These are phyloP conservation scores for Pichia heedii DNA, from an alignment of 805 yeast species.

Conservation along the genomic window DNA sequence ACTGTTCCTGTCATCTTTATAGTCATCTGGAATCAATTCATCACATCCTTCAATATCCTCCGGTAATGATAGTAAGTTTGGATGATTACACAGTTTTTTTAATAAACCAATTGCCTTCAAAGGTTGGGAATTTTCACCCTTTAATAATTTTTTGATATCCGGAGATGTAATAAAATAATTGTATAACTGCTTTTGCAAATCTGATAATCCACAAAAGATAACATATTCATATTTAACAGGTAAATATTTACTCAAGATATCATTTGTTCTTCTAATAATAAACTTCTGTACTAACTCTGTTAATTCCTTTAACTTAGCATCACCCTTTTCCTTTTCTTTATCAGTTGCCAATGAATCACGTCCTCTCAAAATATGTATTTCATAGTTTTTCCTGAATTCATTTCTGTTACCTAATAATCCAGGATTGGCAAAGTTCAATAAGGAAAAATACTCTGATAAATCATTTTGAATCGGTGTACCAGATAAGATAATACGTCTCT, in stretches of 20 bases:
- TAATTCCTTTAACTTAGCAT: constrained; percentile 56
- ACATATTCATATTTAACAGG: constrained; percentile 97
- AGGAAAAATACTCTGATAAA: constrained; percentile 84
- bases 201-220: constrained; percentile 78
- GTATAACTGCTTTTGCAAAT: constrained; percentile 66
- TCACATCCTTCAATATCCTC: constrained; percentile 70
- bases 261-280: constrained; percentile 92
- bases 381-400: constrained; percentile 82
- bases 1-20: constrained; percentile 34
- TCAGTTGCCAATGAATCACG: constrained; percentile 89
- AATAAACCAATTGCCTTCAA: constrained; percentile 81
- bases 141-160: constrained; percentile 57
- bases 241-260: constrained; percentile 82
- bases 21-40: constrained; percentile 64
- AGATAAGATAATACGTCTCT: constrained; percentile 81
- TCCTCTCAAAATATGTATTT: constrained; percentile 68
- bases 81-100: constrained; percentile 91
- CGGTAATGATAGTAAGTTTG: constrained; percentile 69
- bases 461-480: constrained; percentile 98
- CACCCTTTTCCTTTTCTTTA: constrained; percentile 61
- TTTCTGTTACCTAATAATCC: constrained; percentile 77
- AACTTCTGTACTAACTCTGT: constrained; percentile 75
- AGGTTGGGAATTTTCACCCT: constrained; percentile 70
- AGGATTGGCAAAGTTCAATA: constrained; percentile 89
- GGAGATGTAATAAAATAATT: constrained; percentile 70